Percentiles rank a stretch among this genome's conserved stretches.
Conservation (phyloP, 306 rosid genomes). For the Prosopis cineraria region DNA sequence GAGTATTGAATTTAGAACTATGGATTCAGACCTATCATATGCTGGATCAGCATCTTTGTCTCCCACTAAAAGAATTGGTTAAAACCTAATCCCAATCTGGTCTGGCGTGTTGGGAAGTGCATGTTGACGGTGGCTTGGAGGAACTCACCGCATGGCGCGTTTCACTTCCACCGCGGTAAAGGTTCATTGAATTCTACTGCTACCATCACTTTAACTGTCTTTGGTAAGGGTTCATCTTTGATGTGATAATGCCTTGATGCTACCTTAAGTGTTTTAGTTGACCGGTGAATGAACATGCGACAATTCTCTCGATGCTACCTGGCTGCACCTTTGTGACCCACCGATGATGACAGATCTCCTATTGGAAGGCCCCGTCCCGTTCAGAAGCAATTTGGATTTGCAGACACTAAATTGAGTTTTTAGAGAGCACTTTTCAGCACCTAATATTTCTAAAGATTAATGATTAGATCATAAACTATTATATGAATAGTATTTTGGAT, state of each 20-base stretch:
- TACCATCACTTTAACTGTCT: not conserved
- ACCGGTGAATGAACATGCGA: not conserved
- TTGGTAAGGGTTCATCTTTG: not conserved
- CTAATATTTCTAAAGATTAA: no score
- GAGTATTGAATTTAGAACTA: not conserved
- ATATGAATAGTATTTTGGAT: no score
- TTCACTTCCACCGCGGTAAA: not conserved
- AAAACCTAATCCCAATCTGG: not conserved
- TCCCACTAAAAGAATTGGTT: not conserved
- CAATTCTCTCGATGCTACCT: no score
- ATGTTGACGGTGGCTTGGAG: slow-evolving; percentile 15
- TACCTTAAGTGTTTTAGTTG: not conserved
- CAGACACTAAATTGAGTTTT: no score
- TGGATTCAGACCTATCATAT: not conserved
- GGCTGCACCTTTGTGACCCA: no score
- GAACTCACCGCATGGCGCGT: not conserved
- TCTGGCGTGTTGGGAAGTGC: not conserved
- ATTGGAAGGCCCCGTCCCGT: no score
- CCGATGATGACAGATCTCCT: no score
- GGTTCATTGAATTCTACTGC: slow-evolving; percentile 23
- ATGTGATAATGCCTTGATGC: not conserved
- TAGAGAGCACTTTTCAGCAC: no score
- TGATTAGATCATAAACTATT: no score
- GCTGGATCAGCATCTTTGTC: not conserved
- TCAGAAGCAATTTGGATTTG: no score